These are phyloP conservation scores for Oenanthe javanica DNA, from an alignment of 140 eudicot species.

Conservation along the genomic window DNA sequence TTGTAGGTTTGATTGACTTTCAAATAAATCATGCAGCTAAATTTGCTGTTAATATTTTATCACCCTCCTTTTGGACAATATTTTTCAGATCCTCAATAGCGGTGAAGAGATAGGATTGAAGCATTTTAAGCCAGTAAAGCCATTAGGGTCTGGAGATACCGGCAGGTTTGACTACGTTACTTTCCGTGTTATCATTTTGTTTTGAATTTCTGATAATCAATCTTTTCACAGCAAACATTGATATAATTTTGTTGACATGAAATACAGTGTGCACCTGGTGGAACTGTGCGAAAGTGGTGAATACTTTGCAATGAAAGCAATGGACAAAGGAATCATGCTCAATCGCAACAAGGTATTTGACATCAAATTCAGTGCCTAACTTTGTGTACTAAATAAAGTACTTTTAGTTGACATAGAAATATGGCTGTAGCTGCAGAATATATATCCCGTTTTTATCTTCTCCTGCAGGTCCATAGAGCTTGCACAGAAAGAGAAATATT, in stretches of 20 bases:
- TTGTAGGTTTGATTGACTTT: not conserved
- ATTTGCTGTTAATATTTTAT: not conserved
- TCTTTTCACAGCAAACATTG: not conserved
- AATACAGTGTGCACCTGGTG: slow-evolving; percentile 82
- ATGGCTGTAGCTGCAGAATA: not conserved
- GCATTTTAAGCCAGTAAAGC: slow-evolving; percentile 89
- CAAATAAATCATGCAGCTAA: not conserved
- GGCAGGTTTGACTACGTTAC: slow-evolving; percentile 41
- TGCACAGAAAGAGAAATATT: slow-evolving; percentile 96
- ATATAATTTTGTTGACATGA: not conserved
- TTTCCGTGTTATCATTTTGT: not conserved
- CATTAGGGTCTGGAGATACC: slow-evolving; percentile 92
- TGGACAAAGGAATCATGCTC: slow-evolving; percentile 92
- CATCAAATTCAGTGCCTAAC: not conserved
- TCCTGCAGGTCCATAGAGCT: slow-evolving; percentile 89
- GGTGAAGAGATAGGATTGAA: slow-evolving; percentile 78
- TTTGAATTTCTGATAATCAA: not conserved
- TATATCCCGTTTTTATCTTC: not conserved
- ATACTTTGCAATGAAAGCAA: slow-evolving; percentile 91
- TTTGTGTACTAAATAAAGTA: slow-evolving; percentile 4
- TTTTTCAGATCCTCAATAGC: slow-evolving; percentile 54
- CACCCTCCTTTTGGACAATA: not conserved
- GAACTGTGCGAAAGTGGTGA: slow-evolving; percentile 82
- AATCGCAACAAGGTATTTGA: slow-evolving; percentile 78
- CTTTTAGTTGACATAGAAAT: not conserved